Evolutionary conservation across 2,329 filamentous ascomycete species (phyloP).

Genomic region (Scedosporium apiospermum): DNA sequence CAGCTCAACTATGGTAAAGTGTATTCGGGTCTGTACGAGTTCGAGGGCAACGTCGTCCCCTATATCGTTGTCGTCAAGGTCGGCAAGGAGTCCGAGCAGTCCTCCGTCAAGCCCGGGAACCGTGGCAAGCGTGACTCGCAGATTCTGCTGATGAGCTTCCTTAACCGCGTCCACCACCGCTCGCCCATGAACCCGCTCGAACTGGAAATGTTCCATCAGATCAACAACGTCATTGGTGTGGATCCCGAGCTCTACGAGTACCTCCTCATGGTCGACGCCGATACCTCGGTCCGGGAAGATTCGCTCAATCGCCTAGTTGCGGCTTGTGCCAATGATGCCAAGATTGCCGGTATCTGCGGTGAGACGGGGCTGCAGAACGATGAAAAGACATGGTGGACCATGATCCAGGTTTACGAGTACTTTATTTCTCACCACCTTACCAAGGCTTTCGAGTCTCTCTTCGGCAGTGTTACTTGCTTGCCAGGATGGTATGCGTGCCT

Average conservation of each 20-base stretch:
- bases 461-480: slow-evolving; percentile 96
- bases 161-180: slow-evolving; percentile 94
- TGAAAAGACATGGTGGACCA: slow-evolving; percentile 93
- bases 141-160: slow-evolving; percentile 90
- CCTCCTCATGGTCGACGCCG: slow-evolving; percentile 92
- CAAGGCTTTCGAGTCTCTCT: slow-evolving; percentile 96
- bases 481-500: slow-evolving; percentile 77
- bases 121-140: slow-evolving; percentile 98
- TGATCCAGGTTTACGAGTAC: slow-evolving; percentile 99
- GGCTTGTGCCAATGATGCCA: slow-evolving; percentile 84
- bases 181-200: slow-evolving; percentile 92
- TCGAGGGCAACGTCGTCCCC: slow-evolving; percentile 92
- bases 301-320: slow-evolving; percentile 87
- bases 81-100: slow-evolving; percentile 90
- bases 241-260: slow-evolving; percentile 97
- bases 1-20: slow-evolving; percentile 98
- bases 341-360: slow-evolving; percentile 95
- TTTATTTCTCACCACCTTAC: slow-evolving; percentile 96
- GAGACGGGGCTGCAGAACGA: slow-evolving; percentile 96
- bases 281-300: slow-evolving; percentile 89
- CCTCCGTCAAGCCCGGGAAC: slow-evolving; percentile 88
- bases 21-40: slow-evolving; percentile 96
- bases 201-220: slow-evolving; percentile 96
- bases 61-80: slow-evolving; percentile 96
- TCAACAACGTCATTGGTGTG: slow-evolving; percentile 98